phyloP scores from a whole-genome alignment of 768 basidiomycete species.

The Butyriboletus loyo region DNA sequence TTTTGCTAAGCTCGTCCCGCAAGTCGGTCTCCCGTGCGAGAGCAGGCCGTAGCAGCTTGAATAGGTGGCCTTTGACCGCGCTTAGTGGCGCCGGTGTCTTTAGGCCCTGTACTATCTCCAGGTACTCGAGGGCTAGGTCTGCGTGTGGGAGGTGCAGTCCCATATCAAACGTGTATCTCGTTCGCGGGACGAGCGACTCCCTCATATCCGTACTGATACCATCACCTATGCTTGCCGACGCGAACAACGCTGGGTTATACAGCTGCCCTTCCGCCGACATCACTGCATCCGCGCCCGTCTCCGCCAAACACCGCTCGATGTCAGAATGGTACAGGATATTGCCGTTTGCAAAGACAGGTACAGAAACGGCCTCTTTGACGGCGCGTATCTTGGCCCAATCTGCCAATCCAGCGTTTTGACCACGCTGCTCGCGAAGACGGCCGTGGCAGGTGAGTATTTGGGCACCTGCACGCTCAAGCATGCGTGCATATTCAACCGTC shows the following conservation, averaged over 20 bases:
- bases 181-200: background rate
- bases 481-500: constrained; percentile 91
- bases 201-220: background rate
- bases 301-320: constrained; percentile 70
- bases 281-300: constrained; percentile 87
- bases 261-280: constrained; percentile 96
- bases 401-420: constrained; percentile 79
- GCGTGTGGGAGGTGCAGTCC: constrained; percentile 55
- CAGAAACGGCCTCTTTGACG: constrained; percentile 83
- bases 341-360: constrained; percentile 97
- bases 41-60: constrained; percentile 85
- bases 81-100: constrained; percentile 69
- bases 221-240: constrained; percentile 28
- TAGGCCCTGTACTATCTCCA: constrained; percentile 62
- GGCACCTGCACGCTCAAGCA: constrained; percentile 94
- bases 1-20: constrained; percentile 64
- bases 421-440: constrained; percentile 86
- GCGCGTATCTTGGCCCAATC: constrained; percentile 89
- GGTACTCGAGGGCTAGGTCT: constrained; percentile 80
- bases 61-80: constrained; percentile 89
- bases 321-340: constrained; percentile 90
- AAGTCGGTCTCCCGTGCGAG: constrained; percentile 65
- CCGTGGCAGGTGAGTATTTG: constrained; percentile 96
- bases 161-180: constrained; percentile 30
- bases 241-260: constrained; percentile 86